Base-by-base conservation (phyloP, 768 basidiomycete species). In the Serendipita vermifera region DNA sequence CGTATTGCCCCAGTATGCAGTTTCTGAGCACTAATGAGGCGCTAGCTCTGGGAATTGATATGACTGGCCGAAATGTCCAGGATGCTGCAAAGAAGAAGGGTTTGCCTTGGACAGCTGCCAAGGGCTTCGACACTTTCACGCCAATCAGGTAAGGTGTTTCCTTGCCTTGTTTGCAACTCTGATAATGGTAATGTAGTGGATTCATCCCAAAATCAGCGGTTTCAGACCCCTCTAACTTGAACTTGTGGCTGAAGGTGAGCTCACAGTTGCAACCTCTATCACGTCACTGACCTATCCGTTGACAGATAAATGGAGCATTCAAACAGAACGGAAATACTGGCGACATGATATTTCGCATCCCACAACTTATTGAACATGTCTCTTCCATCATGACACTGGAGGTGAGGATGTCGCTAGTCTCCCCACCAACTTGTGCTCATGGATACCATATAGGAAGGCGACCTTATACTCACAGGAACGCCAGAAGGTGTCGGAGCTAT, bases 361-460 rank as follows among this genome's bases (percentile, higher is more conserved):
- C 92, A 1, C 75, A 79, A 20, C 75, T 98, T 51, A 85, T 98
- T 60, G 80, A 86, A 60, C 92, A 94, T 64, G 77, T 94, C 56
- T 94, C 92, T 2, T 87, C 89, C 3, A 93, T 99, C 69, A 96
- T 98, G 92, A 83, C 85, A 0, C 76, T 99, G n/a, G 91, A 96
- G 77, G 92, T 86, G 29, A 20, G 39, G 1, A 26, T 22, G 9
- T 54, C 62, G 72, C 60, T 62, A 66, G 43, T 36, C 65, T 11
- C 48, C 64, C 31, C 48, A 65, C 14, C 57, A 20, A 20, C 39
- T 59, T 26, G 17, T 56, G 20, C 53, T 9, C 26, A 54, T 9
- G n/a, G 13, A 55, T 24, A 5, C 51, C 39, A 20, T 38, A 15
- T 66, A 93, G 87, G 89, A 92, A 68, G 89, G 89, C 11, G 92